Conservation (phyloP, 2,329 filamentous ascomycete genomes). For the Exserohilum rostratum region DNA sequence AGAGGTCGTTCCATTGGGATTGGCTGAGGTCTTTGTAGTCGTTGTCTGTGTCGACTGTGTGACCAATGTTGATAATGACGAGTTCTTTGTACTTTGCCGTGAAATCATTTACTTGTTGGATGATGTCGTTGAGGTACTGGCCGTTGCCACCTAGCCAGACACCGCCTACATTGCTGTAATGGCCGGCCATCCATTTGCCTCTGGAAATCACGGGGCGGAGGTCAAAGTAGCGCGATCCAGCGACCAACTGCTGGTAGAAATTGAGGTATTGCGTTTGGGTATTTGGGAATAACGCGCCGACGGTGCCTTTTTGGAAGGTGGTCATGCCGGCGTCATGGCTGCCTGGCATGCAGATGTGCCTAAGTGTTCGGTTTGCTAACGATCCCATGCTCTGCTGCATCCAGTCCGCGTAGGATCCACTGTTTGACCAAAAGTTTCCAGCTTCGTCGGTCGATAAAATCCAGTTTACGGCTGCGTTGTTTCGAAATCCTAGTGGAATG, state of each 20-base stretch:
- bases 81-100: slow-evolving; percentile 54
- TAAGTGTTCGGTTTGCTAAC: slow-evolving; percentile 50
- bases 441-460: slow-evolving; percentile 46
- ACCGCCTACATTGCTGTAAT: slow-evolving; percentile 49
- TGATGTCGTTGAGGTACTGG: slow-evolving; percentile 52
- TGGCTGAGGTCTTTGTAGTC: slow-evolving; percentile 48
- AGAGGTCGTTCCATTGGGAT: slow-evolving; percentile 52
- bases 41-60: slow-evolving; percentile 52
- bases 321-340: slow-evolving; percentile 60
- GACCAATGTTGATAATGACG: slow-evolving; percentile 56
- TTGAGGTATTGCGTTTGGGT: slow-evolving; percentile 55
- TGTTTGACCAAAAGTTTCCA: slow-evolving; percentile 46
- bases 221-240: slow-evolving; percentile 58
- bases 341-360: slow-evolving; percentile 57
- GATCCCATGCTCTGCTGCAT: slow-evolving; percentile 50
- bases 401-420: slow-evolving; percentile 46
- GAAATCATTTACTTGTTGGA: slow-evolving; percentile 55
- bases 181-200: slow-evolving; percentile 52
- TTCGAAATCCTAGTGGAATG: slow-evolving; percentile 44
- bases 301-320: slow-evolving; percentile 48
- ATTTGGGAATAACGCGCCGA: slow-evolving; percentile 50
- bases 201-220: slow-evolving; percentile 52
- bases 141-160: slow-evolving; percentile 55
- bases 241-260: slow-evolving; percentile 54
- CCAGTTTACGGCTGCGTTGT: slow-evolving; percentile 47